These are phyloP conservation scores for Zygosaccharomyces siamensis DNA, from an alignment of 805 yeast species.

Conservation along the genomic window DNA sequence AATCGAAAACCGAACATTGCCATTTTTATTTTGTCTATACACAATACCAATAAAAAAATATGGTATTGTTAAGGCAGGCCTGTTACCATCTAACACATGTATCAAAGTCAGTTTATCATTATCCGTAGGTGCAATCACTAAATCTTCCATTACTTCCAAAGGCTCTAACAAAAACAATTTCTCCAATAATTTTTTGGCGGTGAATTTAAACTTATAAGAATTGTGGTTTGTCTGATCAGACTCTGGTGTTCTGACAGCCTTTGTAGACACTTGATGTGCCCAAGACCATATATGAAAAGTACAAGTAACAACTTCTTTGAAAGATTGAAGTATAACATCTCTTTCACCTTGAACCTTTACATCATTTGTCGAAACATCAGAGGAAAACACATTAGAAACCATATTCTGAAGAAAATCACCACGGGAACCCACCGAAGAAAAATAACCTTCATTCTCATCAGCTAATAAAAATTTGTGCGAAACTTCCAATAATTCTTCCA, in stretches of 20 bases:
- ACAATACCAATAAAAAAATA: slow-evolving; percentile 46
- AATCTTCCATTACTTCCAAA: slow-evolving; percentile 62
- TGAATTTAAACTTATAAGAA: slow-evolving; percentile 60
- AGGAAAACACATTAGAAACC: slow-evolving; percentile 34
- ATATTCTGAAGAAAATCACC: slow-evolving; percentile 33
- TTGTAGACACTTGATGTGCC: slow-evolving; percentile 23
- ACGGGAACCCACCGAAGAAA: slow-evolving; percentile 16
- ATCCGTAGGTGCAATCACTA: slow-evolving; percentile 40
- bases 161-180: slow-evolving; percentile 63
- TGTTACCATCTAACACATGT: slow-evolving; percentile 78
- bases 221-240: slow-evolving; percentile 37
- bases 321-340: slow-evolving; percentile 54
- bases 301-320: slow-evolving; percentile 52
- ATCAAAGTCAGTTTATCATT: slow-evolving; percentile 34
- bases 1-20: slow-evolving; percentile 22
- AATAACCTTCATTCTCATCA: slow-evolving; percentile 29
- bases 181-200: slow-evolving; percentile 62
- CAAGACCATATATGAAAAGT: slow-evolving; percentile 71
- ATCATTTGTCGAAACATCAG: slow-evolving; percentile 35
- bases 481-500: slow-evolving; percentile 58
- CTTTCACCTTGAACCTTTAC: slow-evolving; percentile 43
- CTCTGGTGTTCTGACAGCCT: slow-evolving; percentile 7
- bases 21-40: slow-evolving; percentile 23
- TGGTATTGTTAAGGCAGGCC: slow-evolving; percentile 70
- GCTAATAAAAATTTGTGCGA: slow-evolving; percentile 52